Conservation (phyloP, 208 protist genomes). For the Acanthamoeba rhysodes region DNA sequence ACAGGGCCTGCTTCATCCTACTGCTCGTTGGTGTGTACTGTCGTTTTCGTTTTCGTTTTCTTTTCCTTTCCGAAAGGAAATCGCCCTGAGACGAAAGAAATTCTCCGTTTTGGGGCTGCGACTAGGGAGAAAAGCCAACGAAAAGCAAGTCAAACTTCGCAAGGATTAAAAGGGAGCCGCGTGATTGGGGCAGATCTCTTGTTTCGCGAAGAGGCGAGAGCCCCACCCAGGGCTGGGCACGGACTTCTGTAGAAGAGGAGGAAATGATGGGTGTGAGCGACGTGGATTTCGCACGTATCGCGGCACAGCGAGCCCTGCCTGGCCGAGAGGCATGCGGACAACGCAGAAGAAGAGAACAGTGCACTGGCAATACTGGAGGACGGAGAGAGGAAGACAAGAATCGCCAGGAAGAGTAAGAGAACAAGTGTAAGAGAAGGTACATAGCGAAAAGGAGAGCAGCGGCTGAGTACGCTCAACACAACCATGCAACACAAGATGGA, state of each 20-base stretch:
- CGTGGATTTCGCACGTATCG: not conserved
- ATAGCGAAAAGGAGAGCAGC: no score
- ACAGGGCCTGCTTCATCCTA: not conserved
- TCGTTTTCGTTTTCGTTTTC: no score
- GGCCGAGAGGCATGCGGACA: no score
- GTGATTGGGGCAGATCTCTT: not conserved
- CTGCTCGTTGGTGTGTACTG: not conserved
- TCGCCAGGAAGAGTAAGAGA: not conserved
- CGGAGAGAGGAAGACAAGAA: not conserved
- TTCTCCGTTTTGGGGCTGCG: not conserved
- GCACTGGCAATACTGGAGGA: not conserved
- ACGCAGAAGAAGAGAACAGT: no score
- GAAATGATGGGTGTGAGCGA: not conserved
- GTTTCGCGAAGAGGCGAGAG: no score
- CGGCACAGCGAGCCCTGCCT: no score
- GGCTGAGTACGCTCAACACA: not conserved
- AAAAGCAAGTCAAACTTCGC: no score
- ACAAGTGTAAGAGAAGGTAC: no score
- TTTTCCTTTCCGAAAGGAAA: not conserved
- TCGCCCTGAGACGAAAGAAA: not conserved
- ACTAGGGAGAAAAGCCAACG: not conserved
- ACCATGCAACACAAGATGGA: not conserved
- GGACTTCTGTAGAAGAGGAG: not conserved
- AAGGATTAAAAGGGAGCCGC: no score
- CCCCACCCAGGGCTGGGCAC: not conserved